Conservation (phyloP, 2,329 filamentous ascomycete genomes). For the Geosmithia putterillii region DNA sequence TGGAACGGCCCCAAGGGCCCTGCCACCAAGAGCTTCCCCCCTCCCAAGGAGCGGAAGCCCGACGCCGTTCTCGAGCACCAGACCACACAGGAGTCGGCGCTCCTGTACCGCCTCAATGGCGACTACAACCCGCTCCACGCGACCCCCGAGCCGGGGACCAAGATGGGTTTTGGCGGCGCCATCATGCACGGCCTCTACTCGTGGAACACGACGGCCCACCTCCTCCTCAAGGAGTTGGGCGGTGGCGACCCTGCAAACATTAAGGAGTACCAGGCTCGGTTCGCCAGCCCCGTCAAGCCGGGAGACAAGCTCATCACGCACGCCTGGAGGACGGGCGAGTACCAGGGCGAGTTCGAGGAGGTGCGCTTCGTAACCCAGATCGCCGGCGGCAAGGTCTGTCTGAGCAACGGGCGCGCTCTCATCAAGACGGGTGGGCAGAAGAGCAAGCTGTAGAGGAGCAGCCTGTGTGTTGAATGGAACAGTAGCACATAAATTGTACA, state of each 20-base stretch:
- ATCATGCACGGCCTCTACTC: constrained; percentile 86
- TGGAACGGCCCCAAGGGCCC: constrained; percentile 91
- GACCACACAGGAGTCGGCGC: constrained; percentile 58
- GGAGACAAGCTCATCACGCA: constrained; percentile 72
- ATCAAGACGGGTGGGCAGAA: constrained; percentile 51
- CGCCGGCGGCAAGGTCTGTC: constrained; percentile 68
- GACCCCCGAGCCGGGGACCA: constrained; percentile 68
- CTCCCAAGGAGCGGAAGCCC: constrained; percentile 61
- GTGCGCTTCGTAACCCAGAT: constrained; percentile 69
- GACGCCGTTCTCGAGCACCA: constrained; percentile 60
- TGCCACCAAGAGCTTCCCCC: constrained; percentile 64
- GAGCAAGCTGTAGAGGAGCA: constrained; percentile 44
- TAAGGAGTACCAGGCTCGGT: constrained; percentile 79
- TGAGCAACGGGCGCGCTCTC: constrained; percentile 77
- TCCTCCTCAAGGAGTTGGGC: constrained; percentile 60
- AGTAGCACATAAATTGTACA: background rate
- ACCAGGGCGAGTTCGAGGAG: constrained; percentile 61
- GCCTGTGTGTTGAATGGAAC: background rate
- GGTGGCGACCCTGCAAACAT: constrained; percentile 69
- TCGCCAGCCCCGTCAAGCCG: constrained; percentile 73
- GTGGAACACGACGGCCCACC: constrained; percentile 71
- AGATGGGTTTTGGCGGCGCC: constrained; percentile 83
- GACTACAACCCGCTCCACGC: constrained; percentile 93
- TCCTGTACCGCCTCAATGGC: constrained; percentile 75
- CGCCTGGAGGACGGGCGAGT: constrained; percentile 66